Evolutionary conservation across 768 basidiomycete species (phyloP), one percentile per base, ranked within the genome.

Genomic region (Gyrodon lividus): DNA sequence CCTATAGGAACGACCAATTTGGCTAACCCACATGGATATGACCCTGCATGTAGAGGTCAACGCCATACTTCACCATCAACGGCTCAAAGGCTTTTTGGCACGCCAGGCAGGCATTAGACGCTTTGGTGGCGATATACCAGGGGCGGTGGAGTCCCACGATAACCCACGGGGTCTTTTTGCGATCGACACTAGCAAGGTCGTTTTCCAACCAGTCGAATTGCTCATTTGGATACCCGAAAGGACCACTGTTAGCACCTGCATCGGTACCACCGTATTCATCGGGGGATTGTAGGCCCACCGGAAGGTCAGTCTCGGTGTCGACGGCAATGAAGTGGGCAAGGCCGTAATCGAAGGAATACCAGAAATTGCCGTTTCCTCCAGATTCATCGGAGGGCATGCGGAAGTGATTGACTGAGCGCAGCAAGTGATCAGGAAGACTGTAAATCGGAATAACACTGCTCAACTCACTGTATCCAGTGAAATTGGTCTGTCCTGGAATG

Each of bases 341-440:
- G 35, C 63, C 63, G 16, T 68, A 59, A 46, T 66, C 55, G n/a
- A 63, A 66, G 14, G 65, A 66, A 52, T 66, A 68, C 65, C 66
- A 68, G 26, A 68, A 63, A 33, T 66, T 68, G 6, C 65, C 50
- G 14, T 61, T 31, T 5, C 65, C 61, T 10, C 63, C 59, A 6
- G 65, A 65, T 34, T 55, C 63, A 0, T 55, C 54, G 6, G 63
- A 60, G 13, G 65, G 66, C 65, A 68, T 66, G 20, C 44, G 50
- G 46, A 59, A 66, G 35, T 68, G 65, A 20, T 61, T 65, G 23
- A 65, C 66, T 66, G 31, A 23, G 20, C 2, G 4, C 23, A n/a
- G 5, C 8, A 47, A 37, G 23, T 2, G 34, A n/a, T 48, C 31
- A n/a, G 3, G 10, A 6, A 7, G 17, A 7, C 5, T 19, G 9